phyloP scores from a whole-genome alignment of 1,139 yeast genomes.

The Kodamaea derodonti region DNA sequence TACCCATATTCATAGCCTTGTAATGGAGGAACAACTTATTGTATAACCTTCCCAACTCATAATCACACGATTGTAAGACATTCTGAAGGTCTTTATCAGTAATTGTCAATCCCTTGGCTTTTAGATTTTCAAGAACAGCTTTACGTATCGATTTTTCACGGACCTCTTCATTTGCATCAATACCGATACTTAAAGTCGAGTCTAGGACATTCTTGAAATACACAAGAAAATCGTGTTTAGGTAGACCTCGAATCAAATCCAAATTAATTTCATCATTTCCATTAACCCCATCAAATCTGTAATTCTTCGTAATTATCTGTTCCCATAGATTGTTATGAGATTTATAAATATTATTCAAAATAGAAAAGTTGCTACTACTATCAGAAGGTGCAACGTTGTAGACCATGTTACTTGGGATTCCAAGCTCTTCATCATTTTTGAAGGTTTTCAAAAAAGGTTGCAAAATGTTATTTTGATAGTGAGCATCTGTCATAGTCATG shows the following conservation, averaged over 20 bases:
- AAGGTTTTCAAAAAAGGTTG: constrained; percentile 31
- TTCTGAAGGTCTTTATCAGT: constrained; percentile 29
- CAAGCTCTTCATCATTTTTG: constrained; percentile 4
- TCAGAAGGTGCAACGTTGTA: constrained; percentile 20
- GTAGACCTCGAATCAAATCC: constrained; percentile 19
- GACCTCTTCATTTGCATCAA: constrained; percentile 28
- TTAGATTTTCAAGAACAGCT: constrained; percentile 14
- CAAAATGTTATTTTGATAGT: constrained; percentile 30
- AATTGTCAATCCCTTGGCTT: constrained; percentile 40
- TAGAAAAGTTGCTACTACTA: constrained; percentile 24
- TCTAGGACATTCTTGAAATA: constrained; percentile 34
- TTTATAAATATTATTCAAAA: constrained; percentile 23
- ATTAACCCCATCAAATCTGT: constrained; percentile 27
- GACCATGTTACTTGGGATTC: constrained; percentile 19
- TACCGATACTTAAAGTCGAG: constrained; percentile 27
- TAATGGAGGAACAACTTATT: constrained; percentile 37
- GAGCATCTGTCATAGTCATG: constrained; percentile 20
- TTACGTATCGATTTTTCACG: constrained; percentile 11
- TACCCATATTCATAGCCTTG: constrained; percentile 30
- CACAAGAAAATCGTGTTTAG: constrained; percentile 23
- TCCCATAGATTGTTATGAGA: constrained; percentile 47
- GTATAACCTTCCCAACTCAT: constrained; percentile 28
- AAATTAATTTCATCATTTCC: constrained; percentile 37
- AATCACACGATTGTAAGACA: constrained; percentile 31
- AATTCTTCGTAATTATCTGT: constrained; percentile 41